These are phyloP conservation scores for Cubamyces sp. DNA, from an alignment of 768 basidiomycete genomes.

Conservation along the genomic window DNA sequence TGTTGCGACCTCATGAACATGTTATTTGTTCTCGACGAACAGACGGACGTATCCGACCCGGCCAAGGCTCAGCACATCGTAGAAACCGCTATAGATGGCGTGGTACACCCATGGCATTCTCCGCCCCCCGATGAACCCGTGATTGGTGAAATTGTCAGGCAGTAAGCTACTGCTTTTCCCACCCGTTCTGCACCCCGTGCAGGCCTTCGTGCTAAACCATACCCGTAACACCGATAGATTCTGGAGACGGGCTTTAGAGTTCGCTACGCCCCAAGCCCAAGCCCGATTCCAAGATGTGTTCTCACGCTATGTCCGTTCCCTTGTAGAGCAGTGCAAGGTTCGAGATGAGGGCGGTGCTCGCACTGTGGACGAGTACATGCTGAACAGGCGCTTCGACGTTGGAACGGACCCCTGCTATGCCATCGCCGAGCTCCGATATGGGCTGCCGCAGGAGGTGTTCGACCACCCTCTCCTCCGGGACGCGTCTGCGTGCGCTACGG, in stretches of 20 bases:
- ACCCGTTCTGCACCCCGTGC: too few relatives aligned
- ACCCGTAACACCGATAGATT: slow-evolving; percentile 20
- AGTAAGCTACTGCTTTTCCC: slow-evolving; percentile 21
- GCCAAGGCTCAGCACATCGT: slow-evolving; percentile 16
- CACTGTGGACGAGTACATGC: slow-evolving; percentile 31
- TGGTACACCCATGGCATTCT: slow-evolving; percentile 28
- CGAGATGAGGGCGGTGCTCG: slow-evolving; percentile 22
- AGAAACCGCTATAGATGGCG: slow-evolving; percentile 32
- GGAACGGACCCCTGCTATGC: slow-evolving; percentile 32
- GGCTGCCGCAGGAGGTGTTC: slow-evolving; percentile 62
- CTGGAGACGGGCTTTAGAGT: slow-evolving; percentile 21
- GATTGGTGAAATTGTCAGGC: slow-evolving; percentile 30
- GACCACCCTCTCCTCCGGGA: slow-evolving; percentile 55
- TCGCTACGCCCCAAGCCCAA: slow-evolving; percentile 17
- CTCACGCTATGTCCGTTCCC: slow-evolving; percentile 28
- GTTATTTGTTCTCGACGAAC: slow-evolving; percentile 36
- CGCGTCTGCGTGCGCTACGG: slow-evolving; percentile 29
- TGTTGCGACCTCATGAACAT: slow-evolving; percentile 34
- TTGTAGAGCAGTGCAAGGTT: slow-evolving; percentile 33
- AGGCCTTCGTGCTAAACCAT: neutral
- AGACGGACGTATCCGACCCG: slow-evolving; percentile 26
- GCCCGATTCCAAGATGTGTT: slow-evolving; percentile 29
- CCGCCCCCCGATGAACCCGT: slow-evolving; percentile 28
- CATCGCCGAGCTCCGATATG: slow-evolving; percentile 46
- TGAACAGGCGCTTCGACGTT: slow-evolving; percentile 30